Evolutionary conservation across 176 grass and related monocot species (phyloP), one percentile per base, ranked within the genome.

Genomic region (Bolboschoenus planiculmis): DNA sequence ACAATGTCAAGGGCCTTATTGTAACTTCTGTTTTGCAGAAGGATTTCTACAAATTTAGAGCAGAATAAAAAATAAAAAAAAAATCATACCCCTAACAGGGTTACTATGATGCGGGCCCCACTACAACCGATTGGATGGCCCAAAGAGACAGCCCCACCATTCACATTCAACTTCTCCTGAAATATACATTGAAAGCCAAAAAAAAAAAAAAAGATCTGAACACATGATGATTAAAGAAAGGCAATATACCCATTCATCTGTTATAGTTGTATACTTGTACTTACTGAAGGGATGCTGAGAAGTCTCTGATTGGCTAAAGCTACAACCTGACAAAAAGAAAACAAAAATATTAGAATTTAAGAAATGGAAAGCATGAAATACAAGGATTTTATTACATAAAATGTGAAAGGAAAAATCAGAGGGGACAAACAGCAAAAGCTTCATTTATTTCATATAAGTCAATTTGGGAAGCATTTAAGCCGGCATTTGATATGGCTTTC

Each of bases 371-470:
- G 4, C 63, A 71, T 18, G 43, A 64, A 46, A 63, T 63, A 66
- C 37, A 73, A 88, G n/a, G 0, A 46, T 26, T 73, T 64, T 73
- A 24, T 27, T n/a, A n/a, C 40, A 36, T 15, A 62, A 68, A 65
- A 73, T 60, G 7, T 23, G 48, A 33, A 87, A 83, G 73, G 48
- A 50, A 10, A 59, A 54, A 33, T 35, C 1, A 4, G 33, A 81
- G 57, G 37, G 27, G 80, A 83, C 86, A 76, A 87, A 98, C 95
- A 14, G 92, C 84, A 35, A 98, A 98, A 50, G 95, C 95, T 83
- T 98, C 95, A 48, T 98, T 98, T 84, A 98, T 95, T 84, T 95
- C 95, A 80, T 91, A 98, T 74, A 91, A 95, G 86, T 97, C 87
- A 55, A 97, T 89, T 83, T 97, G 85, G 9, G 95, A 92, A 84